Evolutionary conservation across 345 rosid genomes (phyloP).

Genomic region (Camelina neglecta): DNA sequence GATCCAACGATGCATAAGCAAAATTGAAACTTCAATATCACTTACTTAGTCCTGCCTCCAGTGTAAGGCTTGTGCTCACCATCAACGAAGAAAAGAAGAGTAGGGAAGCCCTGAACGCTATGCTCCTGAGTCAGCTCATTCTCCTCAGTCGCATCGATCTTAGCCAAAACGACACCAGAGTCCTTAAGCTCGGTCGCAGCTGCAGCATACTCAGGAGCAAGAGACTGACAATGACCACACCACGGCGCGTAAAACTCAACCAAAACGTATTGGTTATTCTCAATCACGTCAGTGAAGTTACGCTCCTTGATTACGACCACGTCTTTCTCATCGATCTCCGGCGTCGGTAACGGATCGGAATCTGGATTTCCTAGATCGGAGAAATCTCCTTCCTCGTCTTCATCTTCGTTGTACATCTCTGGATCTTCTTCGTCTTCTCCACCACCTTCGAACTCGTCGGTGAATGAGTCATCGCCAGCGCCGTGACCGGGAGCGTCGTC

Average conservation of each 20-base stretch:
- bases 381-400: constrained; percentile 56
- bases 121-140: constrained; percentile 80
- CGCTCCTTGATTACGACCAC: constrained; percentile 81
- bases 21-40: neutral
- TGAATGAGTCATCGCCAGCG: constrained; percentile 5
- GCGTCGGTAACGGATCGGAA: constrained; percentile 58
- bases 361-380: constrained; percentile 68
- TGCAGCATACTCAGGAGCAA: constrained; percentile 98
- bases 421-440: constrained; percentile 41
- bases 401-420: constrained; percentile 51
- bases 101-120: constrained; percentile 91
- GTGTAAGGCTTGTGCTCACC: constrained; percentile 82
- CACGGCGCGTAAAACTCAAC: constrained; percentile 99
- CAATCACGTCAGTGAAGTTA: constrained; percentile 72
- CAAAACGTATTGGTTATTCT: constrained; percentile 77
- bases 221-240: constrained; percentile 97
- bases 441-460: constrained; percentile 32
- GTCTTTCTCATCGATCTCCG: constrained; percentile 84
- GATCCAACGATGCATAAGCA: neutral
- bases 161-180: constrained; percentile 77
- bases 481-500: constrained; percentile 12
- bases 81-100: constrained; percentile 77
- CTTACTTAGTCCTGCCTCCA: constrained; percentile 90
- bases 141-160: constrained; percentile 96
- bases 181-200: constrained; percentile 89